These are phyloP conservation scores for Boechera divaricarpa DNA, from an alignment of 345 rosid species.

Conservation along the genomic window DNA sequence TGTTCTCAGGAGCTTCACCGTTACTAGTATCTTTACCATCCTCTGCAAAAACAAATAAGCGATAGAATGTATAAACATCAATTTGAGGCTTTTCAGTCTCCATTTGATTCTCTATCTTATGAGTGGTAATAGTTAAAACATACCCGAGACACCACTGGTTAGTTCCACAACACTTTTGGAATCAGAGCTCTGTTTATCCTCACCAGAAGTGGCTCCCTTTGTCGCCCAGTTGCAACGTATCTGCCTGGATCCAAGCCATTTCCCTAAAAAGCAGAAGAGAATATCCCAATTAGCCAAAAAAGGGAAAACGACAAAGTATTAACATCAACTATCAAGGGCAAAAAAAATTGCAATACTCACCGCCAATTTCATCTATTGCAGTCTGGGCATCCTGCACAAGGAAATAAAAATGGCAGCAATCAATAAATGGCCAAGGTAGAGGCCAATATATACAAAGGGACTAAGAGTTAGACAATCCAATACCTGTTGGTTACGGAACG, in stretches of 20 bases:
- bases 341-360: constrained; percentile 46
- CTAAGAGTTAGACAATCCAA: neutral
- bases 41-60: constrained; percentile 36
- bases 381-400: constrained; percentile 80
- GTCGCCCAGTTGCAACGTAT: constrained; percentile 96
- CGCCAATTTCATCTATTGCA: constrained; percentile 79
- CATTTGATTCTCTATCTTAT: neutral
- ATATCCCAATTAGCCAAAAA: neutral
- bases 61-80: constrained; percentile 3
- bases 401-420: constrained; percentile 21
- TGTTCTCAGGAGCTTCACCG: constrained; percentile 56
- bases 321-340: constrained; percentile 7
- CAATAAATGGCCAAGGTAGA: constrained; percentile 9
- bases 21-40: constrained; percentile 48
- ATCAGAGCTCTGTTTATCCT: constrained; percentile 74
- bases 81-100: constrained; percentile 4
- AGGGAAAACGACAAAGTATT: neutral
- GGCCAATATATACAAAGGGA: neutral
- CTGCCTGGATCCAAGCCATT: constrained; percentile 95
- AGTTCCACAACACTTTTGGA: constrained; percentile 81
- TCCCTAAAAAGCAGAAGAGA: constrained; percentile 55
- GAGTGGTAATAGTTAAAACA: constrained; percentile 26
- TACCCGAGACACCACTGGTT: constrained; percentile 80
- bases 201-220: constrained; percentile 72
- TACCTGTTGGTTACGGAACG: constrained; percentile 80